A percentile compares a stretch with the other conserved stretches of the same genome.
Conservation (phyloP, 306 rosid genomes). For the Boehmeria nivea region DNA sequence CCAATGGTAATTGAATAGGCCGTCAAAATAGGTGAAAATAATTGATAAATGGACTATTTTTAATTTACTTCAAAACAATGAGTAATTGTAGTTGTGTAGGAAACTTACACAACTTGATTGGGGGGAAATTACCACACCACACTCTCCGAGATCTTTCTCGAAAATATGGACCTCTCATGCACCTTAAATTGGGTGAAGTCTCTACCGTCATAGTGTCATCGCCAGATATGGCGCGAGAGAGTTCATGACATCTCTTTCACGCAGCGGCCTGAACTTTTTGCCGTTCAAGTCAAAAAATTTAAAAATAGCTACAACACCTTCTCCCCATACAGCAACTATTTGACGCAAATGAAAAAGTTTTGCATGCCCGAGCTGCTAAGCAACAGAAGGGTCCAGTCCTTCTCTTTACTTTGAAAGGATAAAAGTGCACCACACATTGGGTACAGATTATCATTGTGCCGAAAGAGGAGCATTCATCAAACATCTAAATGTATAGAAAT, state of each 20-base stretch:
- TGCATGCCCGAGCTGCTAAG: no score
- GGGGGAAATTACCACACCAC: not conserved
- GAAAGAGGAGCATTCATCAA: no score
- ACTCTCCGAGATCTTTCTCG: not conserved
- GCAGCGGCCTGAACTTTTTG: not conserved
- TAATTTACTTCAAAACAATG: no score
- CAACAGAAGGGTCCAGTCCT: not conserved
- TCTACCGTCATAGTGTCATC: not conserved
- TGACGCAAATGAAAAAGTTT: not conserved
- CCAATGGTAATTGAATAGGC: no score
- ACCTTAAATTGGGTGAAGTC: not conserved
- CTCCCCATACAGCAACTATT: no score
- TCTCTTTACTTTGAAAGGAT: not conserved
- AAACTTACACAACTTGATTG: not conserved
- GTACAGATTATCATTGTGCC: no score
- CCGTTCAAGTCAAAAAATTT: not conserved
- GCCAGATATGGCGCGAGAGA: not conserved
- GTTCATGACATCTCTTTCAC: not conserved
- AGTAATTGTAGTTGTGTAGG: no score
- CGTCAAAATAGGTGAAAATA: no score
- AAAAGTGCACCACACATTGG: no score
- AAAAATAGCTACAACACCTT: not conserved
- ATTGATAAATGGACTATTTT: no score
- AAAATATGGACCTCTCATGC: not conserved
- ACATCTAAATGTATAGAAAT: no score